Base-by-base conservation (phyloP, 345 rosid species). In the Camelina laxa region DNA sequence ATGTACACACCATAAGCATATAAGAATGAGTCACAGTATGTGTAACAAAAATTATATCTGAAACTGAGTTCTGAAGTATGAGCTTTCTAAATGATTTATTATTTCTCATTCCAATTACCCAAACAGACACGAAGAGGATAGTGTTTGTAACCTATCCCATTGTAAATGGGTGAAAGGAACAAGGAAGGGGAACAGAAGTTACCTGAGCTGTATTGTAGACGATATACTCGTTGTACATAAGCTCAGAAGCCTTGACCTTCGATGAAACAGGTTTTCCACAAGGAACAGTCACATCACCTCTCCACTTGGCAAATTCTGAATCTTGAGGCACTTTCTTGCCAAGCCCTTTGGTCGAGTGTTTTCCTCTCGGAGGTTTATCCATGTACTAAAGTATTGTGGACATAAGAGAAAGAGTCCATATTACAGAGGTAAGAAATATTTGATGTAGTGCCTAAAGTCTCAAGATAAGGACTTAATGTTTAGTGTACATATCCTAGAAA, bases 311-410 rank as follows among this genome's bases (percentile, higher is more conserved):
- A 79, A 84, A 90, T 36, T 87, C 98, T 2, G 96, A 82, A n/a
- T 82, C 87, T 74, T 79, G 79, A 4, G 99, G 98, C 51, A 90
- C 85, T 38, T 82, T 85, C 87, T 92, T 92, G 42, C 99, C 96
- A 39, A 90, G 91, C 54, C 98, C 99, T 83, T 92, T 95, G 3
- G 99, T 95, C 3, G 96, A 92, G 76, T 92, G 91, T 87, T 92
- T 95, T 67, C 98, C 98, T 72, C 69, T 64, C 1, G 99, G 98
- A 65, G 91, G 98, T 77, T 89, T 92, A 39, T 92, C 96, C 86
- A 95, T 81, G 77, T 80, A 89, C 97, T 92, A 76, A 21, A 14
- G 24, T 35, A 17, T 47, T 17, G 33, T 19, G 66, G 17, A 53
- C 50, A 33, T 15, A 20, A 30, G 38, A 75, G 47, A 61, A 74